Evolutionary conservation across 345 rosid species (phyloP).

Genomic region (Melaleuca alternifolia): DNA sequence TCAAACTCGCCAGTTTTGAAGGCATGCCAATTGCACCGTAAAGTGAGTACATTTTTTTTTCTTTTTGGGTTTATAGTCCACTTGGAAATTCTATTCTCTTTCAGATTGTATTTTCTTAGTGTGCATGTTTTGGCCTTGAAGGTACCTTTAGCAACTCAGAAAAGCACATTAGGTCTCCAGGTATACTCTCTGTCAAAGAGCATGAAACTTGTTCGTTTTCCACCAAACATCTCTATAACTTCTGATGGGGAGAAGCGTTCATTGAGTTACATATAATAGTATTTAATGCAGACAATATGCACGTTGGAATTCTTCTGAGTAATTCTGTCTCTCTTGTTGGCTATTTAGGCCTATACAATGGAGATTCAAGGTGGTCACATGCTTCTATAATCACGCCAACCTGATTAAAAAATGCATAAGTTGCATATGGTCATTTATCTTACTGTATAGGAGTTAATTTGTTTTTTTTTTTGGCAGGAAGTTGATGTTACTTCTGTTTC

Average conservation of each 20-base stretch:
- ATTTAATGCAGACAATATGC: neutral
- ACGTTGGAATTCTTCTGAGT: neutral
- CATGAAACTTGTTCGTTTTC: neutral
- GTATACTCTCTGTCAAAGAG: neutral
- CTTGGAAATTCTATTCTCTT: neutral
- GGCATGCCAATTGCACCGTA: constrained; percentile 36
- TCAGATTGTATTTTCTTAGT: neutral
- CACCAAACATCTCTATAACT: neutral
- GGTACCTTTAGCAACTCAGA: neutral
- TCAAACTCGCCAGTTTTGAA: constrained; percentile 13
- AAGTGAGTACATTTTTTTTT: constrained; percentile 18
- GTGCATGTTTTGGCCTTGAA: neutral
- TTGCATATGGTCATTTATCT: neutral
- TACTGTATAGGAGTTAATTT: neutral
- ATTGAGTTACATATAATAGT: neutral
- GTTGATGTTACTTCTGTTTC: neutral
- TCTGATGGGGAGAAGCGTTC: neutral
- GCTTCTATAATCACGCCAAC: neutral
- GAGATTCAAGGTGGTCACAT: neutral
- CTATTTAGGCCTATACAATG: neutral
- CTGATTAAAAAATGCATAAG: neutral
- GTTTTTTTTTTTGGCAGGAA: neutral
- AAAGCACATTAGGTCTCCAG: neutral
- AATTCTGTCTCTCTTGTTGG: neutral
- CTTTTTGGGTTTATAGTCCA: neutral